Evolutionary conservation across 1,284 basidiomycete species (phyloP), one percentile per base, ranked within the genome.

Genomic region (Xanthoconium separans): DNA sequence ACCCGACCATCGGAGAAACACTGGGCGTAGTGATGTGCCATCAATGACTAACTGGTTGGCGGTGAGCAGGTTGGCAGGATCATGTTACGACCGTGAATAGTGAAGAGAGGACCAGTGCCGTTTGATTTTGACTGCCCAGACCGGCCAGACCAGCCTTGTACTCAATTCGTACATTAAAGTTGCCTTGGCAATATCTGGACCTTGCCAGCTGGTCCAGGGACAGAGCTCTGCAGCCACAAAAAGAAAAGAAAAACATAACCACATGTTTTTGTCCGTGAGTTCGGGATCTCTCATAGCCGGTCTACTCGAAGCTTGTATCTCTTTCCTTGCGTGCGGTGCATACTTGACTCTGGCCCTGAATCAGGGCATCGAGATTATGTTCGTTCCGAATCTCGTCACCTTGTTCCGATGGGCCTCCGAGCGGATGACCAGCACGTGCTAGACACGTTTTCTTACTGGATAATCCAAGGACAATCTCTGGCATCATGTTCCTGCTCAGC

Each of bases 21-120:
- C 15, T 34, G 33, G 34, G 34, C 34, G n/a, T 9, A n/a, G 16
- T 60, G 58, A 60, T 58, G 39, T 12, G 39, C 22, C 22, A 49
- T 60, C 57, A 53, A 33, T 33, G 22, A 44, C 24, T 33, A 20
- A 48, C 34, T 16, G 9, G 44, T 31, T 44, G 60, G 59, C 59
- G 13, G 62, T 62, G 60, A 55, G n/a, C 34, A 6, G 15, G 40
- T 18, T 9, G 41, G 44, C 40, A 16, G 9, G 36, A 31, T 49
- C 45, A 45, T 48, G 34, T 29, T 12, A 16, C 36, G 15, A 37
- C 4, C 4, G 16, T 37, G 29, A 30, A 43, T 27, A 22, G 7
- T 24, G 13, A 31, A 27, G 10, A 10, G 34, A 22, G 30, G 20
- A 12, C 49, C 49, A 12, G 45, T 50, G 33, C 41, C 8, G 10